Base-by-base conservation (phyloP, 108 stramenopile genomes). In the Nitzschia sp. region DNA sequence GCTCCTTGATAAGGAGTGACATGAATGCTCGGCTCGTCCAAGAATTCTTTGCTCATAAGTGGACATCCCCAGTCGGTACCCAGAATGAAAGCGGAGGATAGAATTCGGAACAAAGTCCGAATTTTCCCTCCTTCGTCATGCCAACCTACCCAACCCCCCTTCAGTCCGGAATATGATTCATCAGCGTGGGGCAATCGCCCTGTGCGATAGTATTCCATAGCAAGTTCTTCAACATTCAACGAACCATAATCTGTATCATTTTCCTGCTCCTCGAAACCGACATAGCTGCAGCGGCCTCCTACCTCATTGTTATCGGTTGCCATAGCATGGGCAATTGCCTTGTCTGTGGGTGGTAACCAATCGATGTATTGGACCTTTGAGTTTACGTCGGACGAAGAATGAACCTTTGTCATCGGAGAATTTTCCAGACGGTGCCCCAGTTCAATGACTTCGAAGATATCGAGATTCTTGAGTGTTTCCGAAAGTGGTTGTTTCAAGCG, bases 211-310 rank as follows among this genome's bases (percentile, higher is more conserved):
- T 81, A 82, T 60, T 89, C 88, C 53, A 86, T 77, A 6, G 92
- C 92, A n/a, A 88, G 81, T 63, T 90, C 77, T 62, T 93, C 92
- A 22, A 93, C 92, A 72, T 86, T 93, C 44, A 93, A 65, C 29
- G 85, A 86, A 15, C 72, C 69, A 38, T 60, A 41, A 15, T 53
- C 46, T 22, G 59, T 65, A 17, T 43, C 20, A 8, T 50, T 37
- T 9, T 74, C 61, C 48, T 69, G 37, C 7, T 87, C 80, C 59
- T 93, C 92, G 63, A 78, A 83, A 20, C 92, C 87, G 50, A 93
- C 72, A 77, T 76, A 93, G 29, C 79, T 70, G 53, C 92, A 93
- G 53, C 92, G 63, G 11, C 64, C 71, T 10, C 92, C 87, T 10
- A 67, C 22, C 3, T 37, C 53, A 34, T 67, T 25, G 5, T 42